Base-by-base conservation (phyloP, 106 monocot genomes). In the Xerophyta viscosa region DNA sequence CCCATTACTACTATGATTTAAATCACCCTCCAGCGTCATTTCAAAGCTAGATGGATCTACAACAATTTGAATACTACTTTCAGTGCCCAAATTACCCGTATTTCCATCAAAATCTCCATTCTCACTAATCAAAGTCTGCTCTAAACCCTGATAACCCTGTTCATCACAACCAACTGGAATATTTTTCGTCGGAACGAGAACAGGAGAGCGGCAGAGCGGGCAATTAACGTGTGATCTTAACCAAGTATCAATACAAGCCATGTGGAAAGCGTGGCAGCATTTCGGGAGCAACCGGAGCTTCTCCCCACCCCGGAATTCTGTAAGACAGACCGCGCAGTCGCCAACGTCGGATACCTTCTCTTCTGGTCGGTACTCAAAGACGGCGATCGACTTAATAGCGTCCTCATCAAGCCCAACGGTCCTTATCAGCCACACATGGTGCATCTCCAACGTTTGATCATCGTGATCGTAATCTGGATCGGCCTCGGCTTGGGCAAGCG, bases 171-270 rank as follows among this genome's bases (percentile, higher is more conserved):
- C n/a, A n/a, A n/a, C n/a, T n/a, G 39, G 10, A 39, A 12, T 15
- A 39, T 39, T 39, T 15, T 14, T 15, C 3, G 60, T 15, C 10
- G 86, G 66, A 31, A 54, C 65, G 20, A 86, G 50, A 63, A 94
- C 51, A 6, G 62, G 63, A 26, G 88, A 65, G 25, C 88, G 80
- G 52, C 88, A 94, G 41, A 94, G 70, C 6, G 93, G 93, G 61
- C 87, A 93, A 37, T 84, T 88, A 36, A 87, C 77, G 27, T 80
- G 87, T 6, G 83, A 71, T 14, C 77, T 46, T 17, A 93, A 77
- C 87, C 93, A 87, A 1, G 83, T 87, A 33, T 93, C 93, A 41
- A 93, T 81, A 57, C 93, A 93, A 21, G 74, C 15, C 10, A 75
- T 37, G 44, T 93, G 93, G 54, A 93, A 93, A 0, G 80, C 74